Evolutionary conservation across 2,329 filamentous ascomycete genomes (phyloP), one percentile per base, ranked within the genome.

Genomic region (Bipolaris sorokiniana): DNA sequence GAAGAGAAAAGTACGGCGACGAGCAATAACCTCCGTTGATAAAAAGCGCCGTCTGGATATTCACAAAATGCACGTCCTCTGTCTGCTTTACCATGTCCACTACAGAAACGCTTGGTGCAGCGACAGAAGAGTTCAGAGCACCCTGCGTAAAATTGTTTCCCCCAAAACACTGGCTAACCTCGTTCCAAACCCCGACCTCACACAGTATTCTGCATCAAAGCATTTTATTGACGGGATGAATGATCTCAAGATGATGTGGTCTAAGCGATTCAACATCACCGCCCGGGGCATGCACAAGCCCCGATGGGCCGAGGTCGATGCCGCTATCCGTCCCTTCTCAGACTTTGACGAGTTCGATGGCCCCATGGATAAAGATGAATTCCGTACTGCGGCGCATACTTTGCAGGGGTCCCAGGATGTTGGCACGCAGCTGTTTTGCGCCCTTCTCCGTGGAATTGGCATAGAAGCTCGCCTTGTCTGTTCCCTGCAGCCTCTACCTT

Each of bases 101-200:
- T 81, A 86, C 55, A 87, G 93, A 53, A 99, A 98, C 71, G 81
- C 85, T 52, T 97, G 94, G 92, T 97, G 93, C 77, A 96, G 96
- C 68, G 89, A 94, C 70, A 67, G 79, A 13, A 78, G 83, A 54
- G 85, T 90, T 7, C 91, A 96, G 71, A 83, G 81, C 63, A 65
- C 63, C 10, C 44, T 77, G 22, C 69, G 70, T 23, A 75, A 83
- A 38, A 81, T 93, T 36, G 74, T 97, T 5, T 82, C 85, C 1
- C 84, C 86, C 31, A 90, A 90, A 67, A 87, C 85, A 28, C 75
- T 89, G 26, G 81, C 81, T 0, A 88, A 88, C 51, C 80, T 98
- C 6, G 89, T 88, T 48, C 91, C 92, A 0, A 82, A 86, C 13
- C 78, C 84, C 7, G 81, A 84, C 16, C 79, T 91, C 48, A 84